phyloP scores from a whole-genome alignment of 1,139 yeast genomes.

The Tardiomyces digboiensis region DNA sequence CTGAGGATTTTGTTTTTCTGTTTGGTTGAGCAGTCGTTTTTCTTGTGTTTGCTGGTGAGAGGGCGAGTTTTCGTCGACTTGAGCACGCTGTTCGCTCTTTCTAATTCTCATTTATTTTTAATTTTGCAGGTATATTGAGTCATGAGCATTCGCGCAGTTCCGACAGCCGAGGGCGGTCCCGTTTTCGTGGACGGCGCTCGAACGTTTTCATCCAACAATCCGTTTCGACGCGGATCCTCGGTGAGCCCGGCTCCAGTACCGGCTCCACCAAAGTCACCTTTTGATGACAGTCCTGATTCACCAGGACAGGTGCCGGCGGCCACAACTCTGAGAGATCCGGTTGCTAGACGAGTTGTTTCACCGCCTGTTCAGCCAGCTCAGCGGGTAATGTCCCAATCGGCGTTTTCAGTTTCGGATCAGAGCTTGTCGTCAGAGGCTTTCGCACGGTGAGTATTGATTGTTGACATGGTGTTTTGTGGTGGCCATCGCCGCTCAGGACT shows the following conservation, averaged over 20 bases:
- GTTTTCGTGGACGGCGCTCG: slow-evolving; percentile 2
- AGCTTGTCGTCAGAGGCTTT: not conserved
- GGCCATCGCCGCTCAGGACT: no score
- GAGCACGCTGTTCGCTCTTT: no score
- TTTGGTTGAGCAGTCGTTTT: no score
- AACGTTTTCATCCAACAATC: slow-evolving; percentile 18
- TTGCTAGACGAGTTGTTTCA: not conserved
- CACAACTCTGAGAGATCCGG: not conserved
- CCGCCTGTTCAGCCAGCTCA: not conserved
- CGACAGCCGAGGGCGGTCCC: slow-evolving; percentile 1
- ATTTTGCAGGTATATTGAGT: slow-evolving; percentile 8
- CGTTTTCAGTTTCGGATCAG: not conserved
- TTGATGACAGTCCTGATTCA: not conserved
- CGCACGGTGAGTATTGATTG: not conserved
- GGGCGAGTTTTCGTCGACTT: no score
- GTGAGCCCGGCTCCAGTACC: not conserved
- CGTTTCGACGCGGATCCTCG: slow-evolving; percentile 11
- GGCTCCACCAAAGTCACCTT: not conserved
- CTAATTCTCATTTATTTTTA: no score
- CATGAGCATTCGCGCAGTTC: slow-evolving; percentile 1
- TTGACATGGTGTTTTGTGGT: not conserved
- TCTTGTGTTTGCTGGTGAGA: no score
- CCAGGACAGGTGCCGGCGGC: not conserved
- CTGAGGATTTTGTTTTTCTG: no score
- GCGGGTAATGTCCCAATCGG: not conserved